Conservation (phyloP, 202 grass and related monocot species). For the Carex sylvatica region DNA sequence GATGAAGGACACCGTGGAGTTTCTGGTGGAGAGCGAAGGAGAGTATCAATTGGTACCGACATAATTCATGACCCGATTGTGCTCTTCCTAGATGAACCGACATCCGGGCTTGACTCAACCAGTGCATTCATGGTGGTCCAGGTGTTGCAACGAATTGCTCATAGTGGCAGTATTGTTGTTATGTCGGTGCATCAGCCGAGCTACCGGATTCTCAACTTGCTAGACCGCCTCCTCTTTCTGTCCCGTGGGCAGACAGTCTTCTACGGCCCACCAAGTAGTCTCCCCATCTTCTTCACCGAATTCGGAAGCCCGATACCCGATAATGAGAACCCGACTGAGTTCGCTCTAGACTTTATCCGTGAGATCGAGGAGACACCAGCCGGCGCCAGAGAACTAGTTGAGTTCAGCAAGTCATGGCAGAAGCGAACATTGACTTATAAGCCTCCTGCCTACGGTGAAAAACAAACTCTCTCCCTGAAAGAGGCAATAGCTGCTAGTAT, state of each 20-base stretch:
- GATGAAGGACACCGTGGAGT: slow-evolving; percentile 94
- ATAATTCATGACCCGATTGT: slow-evolving; percentile 96
- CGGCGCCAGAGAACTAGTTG: slow-evolving; percentile 55
- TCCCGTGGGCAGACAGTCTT: slow-evolving; percentile 89
- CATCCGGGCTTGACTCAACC: slow-evolving; percentile 94
- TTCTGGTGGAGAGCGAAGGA: slow-evolving; percentile 80
- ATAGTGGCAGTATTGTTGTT: slow-evolving; percentile 87
- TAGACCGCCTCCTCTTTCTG: slow-evolving; percentile 88
- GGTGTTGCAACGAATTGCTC: slow-evolving; percentile 84
- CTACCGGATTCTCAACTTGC: slow-evolving; percentile 83
- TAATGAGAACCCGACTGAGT: slow-evolving; percentile 94
- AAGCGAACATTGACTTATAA: slow-evolving; percentile 31
- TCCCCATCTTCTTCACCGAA: slow-evolving; percentile 65
- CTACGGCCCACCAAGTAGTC: slow-evolving; percentile 54
- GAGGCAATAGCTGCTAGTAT: slow-evolving; percentile 87
- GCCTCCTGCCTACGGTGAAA: slow-evolving; percentile 23
- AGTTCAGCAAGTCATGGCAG: slow-evolving; percentile 69
- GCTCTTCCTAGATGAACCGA: slow-evolving; percentile 96
- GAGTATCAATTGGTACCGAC: slow-evolving; percentile 92
- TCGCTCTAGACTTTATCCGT: slow-evolving; percentile 84
- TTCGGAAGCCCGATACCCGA: slow-evolving; percentile 79
- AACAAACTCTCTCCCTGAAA: slow-evolving; percentile 57
- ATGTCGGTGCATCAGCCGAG: slow-evolving; percentile 98
- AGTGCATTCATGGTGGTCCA: slow-evolving; percentile 96
- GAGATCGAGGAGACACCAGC: slow-evolving; percentile 64